phyloP scores from a whole-genome alignment of 495 filamentous ascomycete species.

The Aspergillus egyptiacus region DNA sequence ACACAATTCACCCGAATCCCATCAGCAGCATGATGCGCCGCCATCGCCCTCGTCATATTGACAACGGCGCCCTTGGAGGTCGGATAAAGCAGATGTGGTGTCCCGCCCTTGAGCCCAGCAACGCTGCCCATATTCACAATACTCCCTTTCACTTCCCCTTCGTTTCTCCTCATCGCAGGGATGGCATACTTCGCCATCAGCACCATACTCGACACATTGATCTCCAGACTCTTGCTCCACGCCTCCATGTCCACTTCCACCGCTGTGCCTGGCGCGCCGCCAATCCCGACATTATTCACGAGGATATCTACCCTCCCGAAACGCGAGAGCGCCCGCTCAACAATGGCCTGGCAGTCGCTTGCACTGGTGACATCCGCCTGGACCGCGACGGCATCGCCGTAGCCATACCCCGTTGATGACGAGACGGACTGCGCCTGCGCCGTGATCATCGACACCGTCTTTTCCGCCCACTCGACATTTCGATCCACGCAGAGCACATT shows the following conservation, averaged over 20 bases:
- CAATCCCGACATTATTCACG: constrained; percentile 53
- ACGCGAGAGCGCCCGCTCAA: constrained; percentile 29
- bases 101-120: constrained; percentile 51
- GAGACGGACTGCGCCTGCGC: constrained; percentile 11
- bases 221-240: constrained; percentile 47
- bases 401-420: background rate
- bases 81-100: constrained; percentile 54
- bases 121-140: constrained; percentile 56
- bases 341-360: constrained; percentile 39
- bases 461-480: constrained; percentile 38
- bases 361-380: constrained; percentile 45
- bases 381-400: constrained; percentile 32
- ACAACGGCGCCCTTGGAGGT: constrained; percentile 56
- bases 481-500: constrained; percentile 50
- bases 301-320: constrained; percentile 52
- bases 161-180: constrained; percentile 47
- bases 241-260: constrained; percentile 48
- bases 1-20: constrained; percentile 56
- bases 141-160: constrained; percentile 27
- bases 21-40: constrained; percentile 48
- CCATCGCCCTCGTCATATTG: constrained; percentile 55
- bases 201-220: constrained; percentile 57
- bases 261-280: constrained; percentile 47
- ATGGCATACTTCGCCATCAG: constrained; percentile 51
- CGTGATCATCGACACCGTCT: constrained; percentile 44